phyloP scores from a whole-genome alignment of 306 rosid genomes.

The Sicyos edulis region DNA sequence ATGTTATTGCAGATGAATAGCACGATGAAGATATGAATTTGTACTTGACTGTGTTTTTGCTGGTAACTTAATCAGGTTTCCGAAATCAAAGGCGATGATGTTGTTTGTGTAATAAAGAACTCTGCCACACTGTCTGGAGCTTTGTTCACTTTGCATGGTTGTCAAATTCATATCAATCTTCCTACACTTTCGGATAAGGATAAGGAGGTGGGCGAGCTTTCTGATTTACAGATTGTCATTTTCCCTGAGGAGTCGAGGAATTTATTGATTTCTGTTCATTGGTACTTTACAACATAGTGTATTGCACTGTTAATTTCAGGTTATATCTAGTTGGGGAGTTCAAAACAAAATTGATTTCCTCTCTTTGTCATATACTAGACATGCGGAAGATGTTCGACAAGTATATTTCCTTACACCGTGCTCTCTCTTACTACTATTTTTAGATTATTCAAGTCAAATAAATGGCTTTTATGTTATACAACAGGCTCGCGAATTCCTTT shows the following conservation, averaged over 20 bases:
- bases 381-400: constrained; percentile 52
- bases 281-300: constrained; percentile 8
- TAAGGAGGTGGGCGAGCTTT: constrained; percentile 48
- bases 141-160: constrained; percentile 86
- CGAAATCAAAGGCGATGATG: constrained; percentile 71
- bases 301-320: constrained; percentile 26
- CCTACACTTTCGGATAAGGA: constrained; percentile 89
- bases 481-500: constrained; percentile 45
- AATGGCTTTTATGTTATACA: not conserved
- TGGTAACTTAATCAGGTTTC: constrained; percentile 53
- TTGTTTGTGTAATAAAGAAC: constrained; percentile 75
- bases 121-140: constrained; percentile 88
- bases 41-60: constrained; percentile 26
- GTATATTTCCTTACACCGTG: constrained; percentile 21
- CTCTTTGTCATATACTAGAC: constrained; percentile 46
- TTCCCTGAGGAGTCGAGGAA: not conserved
- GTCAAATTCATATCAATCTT: constrained; percentile 75
- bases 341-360: constrained; percentile 49
- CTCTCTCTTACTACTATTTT: not conserved
- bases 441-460: constrained; percentile 2
- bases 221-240: not conserved
- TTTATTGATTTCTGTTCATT: not conserved
- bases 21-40: not conserved
- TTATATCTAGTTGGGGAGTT: constrained; percentile 45
- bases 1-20: not conserved